These are phyloP conservation scores for Dendrobium chrysotoxum DNA, from an alignment of 106 monocot species.

Conservation along the genomic window DNA sequence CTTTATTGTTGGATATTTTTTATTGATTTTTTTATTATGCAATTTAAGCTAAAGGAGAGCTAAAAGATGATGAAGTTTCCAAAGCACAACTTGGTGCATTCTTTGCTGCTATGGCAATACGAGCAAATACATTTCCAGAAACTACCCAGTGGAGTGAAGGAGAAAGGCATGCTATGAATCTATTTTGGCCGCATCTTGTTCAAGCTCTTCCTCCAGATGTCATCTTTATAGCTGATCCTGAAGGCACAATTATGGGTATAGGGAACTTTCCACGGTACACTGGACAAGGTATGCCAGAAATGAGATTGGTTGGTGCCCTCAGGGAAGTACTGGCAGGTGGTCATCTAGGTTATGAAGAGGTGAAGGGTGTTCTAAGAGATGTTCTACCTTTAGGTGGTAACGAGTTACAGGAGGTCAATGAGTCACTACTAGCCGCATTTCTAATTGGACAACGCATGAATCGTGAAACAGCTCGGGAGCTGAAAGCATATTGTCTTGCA, in stretches of 20 bases:
- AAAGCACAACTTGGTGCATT: slow-evolving; percentile 91
- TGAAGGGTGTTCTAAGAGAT: slow-evolving; percentile 73
- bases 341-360: slow-evolving; percentile 92
- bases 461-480: slow-evolving; percentile 84
- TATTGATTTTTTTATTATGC: not conserved
- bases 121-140: slow-evolving; percentile 91
- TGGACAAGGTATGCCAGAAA: slow-evolving; percentile 58
- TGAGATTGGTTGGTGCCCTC: slow-evolving; percentile 91
- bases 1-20: not conserved
- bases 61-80: slow-evolving; percentile 77
- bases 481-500: slow-evolving; percentile 93
- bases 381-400: slow-evolving; percentile 54
- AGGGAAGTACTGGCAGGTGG: slow-evolving; percentile 94
- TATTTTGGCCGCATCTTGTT: slow-evolving; percentile 69
- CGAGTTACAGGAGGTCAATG: slow-evolving; percentile 35
- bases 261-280: slow-evolving; percentile 46
- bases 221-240: slow-evolving; percentile 93
- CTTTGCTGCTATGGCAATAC: slow-evolving; percentile 94
- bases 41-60: slow-evolving; percentile 77
- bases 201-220: slow-evolving; percentile 74
- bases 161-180: slow-evolving; percentile 62
- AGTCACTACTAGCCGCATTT: slow-evolving; percentile 85
- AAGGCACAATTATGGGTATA: slow-evolving; percentile 78
- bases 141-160: slow-evolving; percentile 90
- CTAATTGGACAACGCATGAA: slow-evolving; percentile 96